Evolutionary conservation across 257 asterid species (phyloP).

Genomic region (Penstemon newberryi): DNA sequence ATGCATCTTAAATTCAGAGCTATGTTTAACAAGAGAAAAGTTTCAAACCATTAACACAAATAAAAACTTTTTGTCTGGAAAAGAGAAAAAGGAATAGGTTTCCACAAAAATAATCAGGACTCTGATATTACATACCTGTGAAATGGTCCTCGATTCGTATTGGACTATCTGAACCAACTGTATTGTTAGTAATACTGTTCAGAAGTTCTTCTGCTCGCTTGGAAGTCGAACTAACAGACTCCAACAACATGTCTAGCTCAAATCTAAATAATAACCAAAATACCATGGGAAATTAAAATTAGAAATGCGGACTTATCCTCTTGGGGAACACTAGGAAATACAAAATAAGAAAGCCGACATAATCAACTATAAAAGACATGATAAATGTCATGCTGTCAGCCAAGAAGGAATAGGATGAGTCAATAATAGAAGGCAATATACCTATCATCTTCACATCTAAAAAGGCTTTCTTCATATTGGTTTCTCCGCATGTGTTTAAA

Average conservation of each 20-base stretch:
- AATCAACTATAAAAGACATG: constrained; percentile 9
- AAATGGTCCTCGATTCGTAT: constrained; percentile 76
- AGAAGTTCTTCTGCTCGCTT: constrained; percentile 83
- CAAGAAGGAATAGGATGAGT: constrained; percentile 13
- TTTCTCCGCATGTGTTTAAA: constrained; percentile 96
- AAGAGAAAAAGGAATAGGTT: constrained; percentile 11
- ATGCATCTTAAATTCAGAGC: constrained; percentile 90
- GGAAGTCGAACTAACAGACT: constrained; percentile 78
- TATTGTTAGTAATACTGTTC: constrained; percentile 56
- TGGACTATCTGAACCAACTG: constrained; percentile 58
- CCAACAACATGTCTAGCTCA: constrained; percentile 97
- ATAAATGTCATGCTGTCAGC: constrained; percentile 16
- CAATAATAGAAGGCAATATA: constrained; percentile 27
- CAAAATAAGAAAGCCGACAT: constrained; percentile 11
- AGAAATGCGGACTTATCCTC: constrained; percentile 12
- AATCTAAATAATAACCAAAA: constrained; percentile 52
- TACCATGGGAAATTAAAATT: constrained; percentile 11
- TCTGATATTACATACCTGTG: constrained; percentile 61
- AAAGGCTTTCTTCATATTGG: constrained; percentile 97
- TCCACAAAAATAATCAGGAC: constrained; percentile 7
- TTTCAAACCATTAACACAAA: constrained; percentile 15
- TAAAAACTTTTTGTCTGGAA: constrained; percentile 10
- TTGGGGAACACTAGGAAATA: constrained; percentile 10
- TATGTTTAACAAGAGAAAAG: constrained; percentile 37
- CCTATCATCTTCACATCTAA: constrained; percentile 99